These are phyloP conservation scores for Diaporthe capsici DNA, from an alignment of 2,329 filamentous ascomycete species.

Conservation along the genomic window DNA sequence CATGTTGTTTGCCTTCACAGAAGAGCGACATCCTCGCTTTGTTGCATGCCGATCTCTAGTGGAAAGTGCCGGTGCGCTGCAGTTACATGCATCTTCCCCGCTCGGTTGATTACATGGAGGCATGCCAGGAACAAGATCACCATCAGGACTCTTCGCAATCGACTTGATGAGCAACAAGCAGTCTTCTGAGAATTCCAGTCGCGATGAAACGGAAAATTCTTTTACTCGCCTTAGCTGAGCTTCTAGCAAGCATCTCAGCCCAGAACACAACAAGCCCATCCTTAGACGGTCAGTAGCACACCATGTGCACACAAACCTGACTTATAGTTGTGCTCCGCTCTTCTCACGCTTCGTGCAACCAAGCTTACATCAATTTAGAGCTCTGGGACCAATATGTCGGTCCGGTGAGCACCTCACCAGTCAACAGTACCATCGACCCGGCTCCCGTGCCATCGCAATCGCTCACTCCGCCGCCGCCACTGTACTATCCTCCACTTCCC, in stretches of 20 bases:
- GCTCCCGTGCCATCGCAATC: constrained; percentile 19
- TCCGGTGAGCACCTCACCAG: constrained; percentile 7
- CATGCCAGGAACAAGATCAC: neutral
- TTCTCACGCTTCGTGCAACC: neutral
- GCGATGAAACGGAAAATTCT: neutral
- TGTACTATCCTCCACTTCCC: constrained; percentile 23
- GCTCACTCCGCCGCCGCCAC: constrained; percentile 20
- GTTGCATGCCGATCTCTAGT: constrained; percentile 15
- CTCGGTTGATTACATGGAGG: constrained; percentile 15
- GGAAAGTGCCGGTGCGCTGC: neutral
- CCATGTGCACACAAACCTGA: too few relatives aligned
- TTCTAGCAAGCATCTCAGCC: neutral
- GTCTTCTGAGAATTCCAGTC: neutral
- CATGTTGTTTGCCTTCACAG: neutral
- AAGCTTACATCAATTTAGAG: neutral
- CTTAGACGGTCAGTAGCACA: constrained; percentile 17
- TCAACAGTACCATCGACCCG: constrained; percentile 7
- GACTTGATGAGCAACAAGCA: neutral
- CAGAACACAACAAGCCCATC: constrained; percentile 4
- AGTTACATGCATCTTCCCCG: constrained; percentile 26
- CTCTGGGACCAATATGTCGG: constrained; percentile 31
- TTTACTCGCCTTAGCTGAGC: neutral
- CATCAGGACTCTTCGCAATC: neutral
- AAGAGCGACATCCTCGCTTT: neutral
- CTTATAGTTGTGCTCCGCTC: neutral